Evolutionary conservation across 768 basidiomycete genomes (phyloP).

Genomic region (Mycena maculata): DNA sequence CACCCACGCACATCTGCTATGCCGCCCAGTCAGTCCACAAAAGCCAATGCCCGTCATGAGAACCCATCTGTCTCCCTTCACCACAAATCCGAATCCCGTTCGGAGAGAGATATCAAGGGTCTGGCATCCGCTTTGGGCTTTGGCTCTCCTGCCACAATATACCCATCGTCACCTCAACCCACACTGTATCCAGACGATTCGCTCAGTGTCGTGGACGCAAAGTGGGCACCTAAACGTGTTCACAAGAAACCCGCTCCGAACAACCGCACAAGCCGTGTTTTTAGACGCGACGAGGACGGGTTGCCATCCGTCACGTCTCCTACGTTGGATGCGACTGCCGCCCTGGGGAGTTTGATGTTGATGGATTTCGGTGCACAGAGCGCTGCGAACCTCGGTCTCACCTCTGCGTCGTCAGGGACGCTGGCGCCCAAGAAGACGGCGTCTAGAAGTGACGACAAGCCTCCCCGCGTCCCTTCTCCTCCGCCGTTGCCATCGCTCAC

Average conservation of each 20-base stretch:
- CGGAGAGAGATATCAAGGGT: constrained; percentile 53
- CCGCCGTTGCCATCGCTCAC: constrained; percentile 78
- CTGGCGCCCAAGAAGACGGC: constrained; percentile 39
- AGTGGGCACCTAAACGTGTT: constrained; percentile 38
- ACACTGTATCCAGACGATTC: constrained; percentile 82
- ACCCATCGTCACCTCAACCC: constrained; percentile 67
- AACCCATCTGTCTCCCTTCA: constrained; percentile 48
- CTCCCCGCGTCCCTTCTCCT: constrained; percentile 85
- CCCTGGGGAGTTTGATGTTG: constrained; percentile 70
- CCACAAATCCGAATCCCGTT: constrained; percentile 56
- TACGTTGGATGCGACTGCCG: constrained; percentile 56
- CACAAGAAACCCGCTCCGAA: constrained; percentile 49
- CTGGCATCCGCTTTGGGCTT: constrained; percentile 53
- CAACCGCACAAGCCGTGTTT: constrained; percentile 32
- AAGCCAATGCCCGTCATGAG: constrained; percentile 41
- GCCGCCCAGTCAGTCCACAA: constrained; percentile 45
- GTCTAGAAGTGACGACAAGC: constrained; percentile 62
- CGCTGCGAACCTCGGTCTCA: constrained; percentile 44
- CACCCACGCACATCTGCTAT: constrained; percentile 66
- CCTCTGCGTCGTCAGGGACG: constrained; percentile 43
- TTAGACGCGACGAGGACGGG: constrained; percentile 42
- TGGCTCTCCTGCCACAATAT: constrained; percentile 50
- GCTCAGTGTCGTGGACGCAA: constrained; percentile 65
- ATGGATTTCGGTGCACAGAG: constrained; percentile 63
- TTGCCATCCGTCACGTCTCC: constrained; percentile 35